Conservation (phyloP, 2,329 filamentous ascomycete genomes). For the Penicillium carneum region DNA sequence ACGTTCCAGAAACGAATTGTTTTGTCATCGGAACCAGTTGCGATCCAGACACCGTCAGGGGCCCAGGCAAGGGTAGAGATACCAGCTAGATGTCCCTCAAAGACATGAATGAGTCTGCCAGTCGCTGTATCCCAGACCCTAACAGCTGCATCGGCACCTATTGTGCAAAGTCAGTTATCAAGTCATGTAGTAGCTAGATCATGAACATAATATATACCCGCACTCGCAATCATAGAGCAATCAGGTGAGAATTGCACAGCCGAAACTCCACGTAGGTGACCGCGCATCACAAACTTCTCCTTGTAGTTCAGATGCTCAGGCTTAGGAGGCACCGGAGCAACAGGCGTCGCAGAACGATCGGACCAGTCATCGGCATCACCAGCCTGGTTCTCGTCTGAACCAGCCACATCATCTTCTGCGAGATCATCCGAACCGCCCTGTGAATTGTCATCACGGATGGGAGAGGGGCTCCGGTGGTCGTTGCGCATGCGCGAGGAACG, state of each 20-base stretch:
- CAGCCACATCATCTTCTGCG: conserved; percentile 31
- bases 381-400: conserved; percentile 24
- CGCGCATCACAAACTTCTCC: conserved; percentile 73
- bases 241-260: conserved; percentile 91
- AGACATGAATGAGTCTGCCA: conserved; percentile 81
- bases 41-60: conserved; percentile 84
- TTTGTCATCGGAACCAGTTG: conserved; percentile 94
- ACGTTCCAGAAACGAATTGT: conserved; percentile 90
- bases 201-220: conserved; percentile 59
- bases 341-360: conserved; percentile 46
- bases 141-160: conserved; percentile 82
- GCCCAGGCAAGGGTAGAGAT: conserved; percentile 94
- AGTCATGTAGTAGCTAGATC: background rate
- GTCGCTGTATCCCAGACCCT: conserved; percentile 87
- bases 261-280: conserved; percentile 80
- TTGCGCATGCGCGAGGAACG: conserved; percentile 36
- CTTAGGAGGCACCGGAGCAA: conserved; percentile 56
- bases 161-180: conserved; percentile 19
- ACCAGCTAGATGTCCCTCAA: conserved; percentile 91
- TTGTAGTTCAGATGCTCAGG: conserved; percentile 71
- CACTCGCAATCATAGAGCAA: conserved; percentile 85
- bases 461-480: conserved; percentile 37
- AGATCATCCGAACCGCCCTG: conserved; percentile 28
- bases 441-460: conserved; percentile 20
- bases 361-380: conserved; percentile 31